phyloP scores from a whole-genome alignment of 768 basidiomycete genomes.

The Russula abietina region DNA sequence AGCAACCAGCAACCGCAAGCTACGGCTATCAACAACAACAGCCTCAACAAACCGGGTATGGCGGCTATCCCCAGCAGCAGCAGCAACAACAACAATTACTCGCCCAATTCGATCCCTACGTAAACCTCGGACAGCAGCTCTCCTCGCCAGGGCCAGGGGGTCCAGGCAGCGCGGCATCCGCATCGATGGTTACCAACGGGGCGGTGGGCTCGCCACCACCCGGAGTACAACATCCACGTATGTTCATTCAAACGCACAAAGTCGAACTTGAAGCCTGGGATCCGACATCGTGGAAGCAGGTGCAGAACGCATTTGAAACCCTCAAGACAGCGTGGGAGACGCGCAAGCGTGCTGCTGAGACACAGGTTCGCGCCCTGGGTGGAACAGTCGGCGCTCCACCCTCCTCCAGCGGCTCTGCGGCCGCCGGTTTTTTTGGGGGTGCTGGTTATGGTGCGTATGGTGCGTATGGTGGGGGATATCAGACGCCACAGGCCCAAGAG shows the following conservation, averaged over 20 bases:
- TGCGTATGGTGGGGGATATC: conserved; percentile 24
- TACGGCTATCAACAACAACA: conserved; percentile 12
- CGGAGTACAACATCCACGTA: conserved; percentile 56
- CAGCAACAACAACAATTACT: conserved; percentile 18
- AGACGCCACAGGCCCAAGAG: conserved; percentile 35
- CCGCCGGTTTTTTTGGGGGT: conserved; percentile 32
- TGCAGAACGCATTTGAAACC: conserved; percentile 53
- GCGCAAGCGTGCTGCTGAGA: conserved; percentile 51
- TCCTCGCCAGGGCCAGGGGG: background rate
- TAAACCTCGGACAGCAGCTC: conserved; percentile 12
- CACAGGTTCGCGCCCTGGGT: conserved; percentile 41
- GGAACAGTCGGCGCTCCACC: conserved; percentile 28
- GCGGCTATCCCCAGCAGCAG: conserved; percentile 22
- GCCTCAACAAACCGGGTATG: conserved; percentile 25
- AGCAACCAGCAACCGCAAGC: conserved; percentile 21
- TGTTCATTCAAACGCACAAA: conserved; percentile 61
- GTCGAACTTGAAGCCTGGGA: conserved; percentile 45
- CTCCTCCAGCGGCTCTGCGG: conserved; percentile 24
- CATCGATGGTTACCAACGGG: background rate
- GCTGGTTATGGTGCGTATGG: conserved; percentile 25
- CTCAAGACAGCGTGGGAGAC: conserved; percentile 61
- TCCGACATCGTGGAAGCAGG: conserved; percentile 28
- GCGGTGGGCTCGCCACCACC: conserved; percentile 22
- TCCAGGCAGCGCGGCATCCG: background rate
- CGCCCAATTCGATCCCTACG: conserved; percentile 24